phyloP scores from a whole-genome alignment of 768 basidiomycete species.

The Epithele typhae region DNA sequence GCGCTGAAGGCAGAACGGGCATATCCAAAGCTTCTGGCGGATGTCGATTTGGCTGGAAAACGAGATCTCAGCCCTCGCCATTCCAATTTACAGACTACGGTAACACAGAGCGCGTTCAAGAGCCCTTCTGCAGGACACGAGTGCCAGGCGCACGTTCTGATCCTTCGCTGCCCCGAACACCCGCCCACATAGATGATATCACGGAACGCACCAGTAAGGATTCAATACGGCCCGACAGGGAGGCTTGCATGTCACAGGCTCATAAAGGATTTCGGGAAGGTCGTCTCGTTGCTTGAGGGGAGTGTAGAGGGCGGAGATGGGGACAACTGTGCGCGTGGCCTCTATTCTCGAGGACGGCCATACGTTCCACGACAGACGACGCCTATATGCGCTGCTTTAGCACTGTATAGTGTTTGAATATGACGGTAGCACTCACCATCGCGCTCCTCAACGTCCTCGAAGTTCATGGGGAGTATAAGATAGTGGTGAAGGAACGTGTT shows the following conservation, averaged over 20 bases:
- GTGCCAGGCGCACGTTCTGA: too few species aligned
- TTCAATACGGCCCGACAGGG: slow-evolving; percentile 97
- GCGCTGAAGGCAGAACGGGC: slow-evolving; percentile 95
- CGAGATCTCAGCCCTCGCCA: too few species aligned
- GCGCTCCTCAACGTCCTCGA: slow-evolving; percentile 96
- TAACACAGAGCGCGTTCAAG: too few species aligned
- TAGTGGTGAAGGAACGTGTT: slow-evolving; percentile 2
- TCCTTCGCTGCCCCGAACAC: too few species aligned
- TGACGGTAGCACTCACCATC: slow-evolving; percentile 62
- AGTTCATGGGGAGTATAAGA: slow-evolving; percentile 43
- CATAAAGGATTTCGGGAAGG: slow-evolving; percentile 93
- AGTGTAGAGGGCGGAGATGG: slow-evolving; percentile 96
- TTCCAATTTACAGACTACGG: too few species aligned
- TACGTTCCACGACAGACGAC: slow-evolving; percentile 97
- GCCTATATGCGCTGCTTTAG: slow-evolving; percentile 41
- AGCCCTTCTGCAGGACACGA: slow-evolving; percentile 2
- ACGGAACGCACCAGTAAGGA: slow-evolving; percentile 78
- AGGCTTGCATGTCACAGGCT: slow-evolving; percentile 97
- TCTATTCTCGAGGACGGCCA: slow-evolving; percentile 99
- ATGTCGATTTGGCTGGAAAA: slow-evolving; percentile 99
- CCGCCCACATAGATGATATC: not conserved
- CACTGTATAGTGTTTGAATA: not conserved
- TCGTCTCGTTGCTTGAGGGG: slow-evolving; percentile 93
- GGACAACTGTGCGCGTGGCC: slow-evolving; percentile 95
- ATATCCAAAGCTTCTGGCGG: slow-evolving; percentile 98